phyloP scores from a whole-genome alignment of 805 yeast genomes.

The Lipomyces orientalis region DNA sequence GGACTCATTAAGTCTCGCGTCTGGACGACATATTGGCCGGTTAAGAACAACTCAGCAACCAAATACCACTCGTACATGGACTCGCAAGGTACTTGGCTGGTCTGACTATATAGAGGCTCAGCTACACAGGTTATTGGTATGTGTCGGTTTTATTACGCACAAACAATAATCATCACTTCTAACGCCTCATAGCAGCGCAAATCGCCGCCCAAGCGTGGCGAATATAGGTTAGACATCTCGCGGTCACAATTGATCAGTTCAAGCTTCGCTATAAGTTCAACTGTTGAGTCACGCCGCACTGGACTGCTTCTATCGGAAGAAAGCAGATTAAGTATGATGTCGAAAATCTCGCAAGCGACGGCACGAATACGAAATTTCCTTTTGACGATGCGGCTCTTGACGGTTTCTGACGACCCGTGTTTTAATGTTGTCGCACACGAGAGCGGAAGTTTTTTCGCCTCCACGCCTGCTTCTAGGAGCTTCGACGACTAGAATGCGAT shows the following conservation, averaged over 20 bases:
- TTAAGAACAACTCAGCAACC: neutral
- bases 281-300: neutral
- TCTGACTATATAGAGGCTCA: neutral
- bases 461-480: neutral
- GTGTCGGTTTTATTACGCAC: neutral
- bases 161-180: neutral
- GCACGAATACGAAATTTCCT: neutral
- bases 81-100: neutral
- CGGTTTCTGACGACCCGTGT: neutral
- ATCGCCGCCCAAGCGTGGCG: neutral
- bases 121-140: neutral
- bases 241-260: neutral
- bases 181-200: neutral
- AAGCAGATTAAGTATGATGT: neutral
- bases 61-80: neutral
- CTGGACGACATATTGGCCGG: neutral
- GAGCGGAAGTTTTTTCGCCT: conserved; percentile 5
- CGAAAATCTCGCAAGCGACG: neutral
- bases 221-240: neutral
- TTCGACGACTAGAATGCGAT: neutral
- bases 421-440: neutral
- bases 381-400: neutral
- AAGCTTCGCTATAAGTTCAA: neutral
- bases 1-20: neutral
- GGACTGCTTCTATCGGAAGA: neutral